Conservation (phyloP, 202 grass and related monocot species). For the Eragrostis tef region DNA sequence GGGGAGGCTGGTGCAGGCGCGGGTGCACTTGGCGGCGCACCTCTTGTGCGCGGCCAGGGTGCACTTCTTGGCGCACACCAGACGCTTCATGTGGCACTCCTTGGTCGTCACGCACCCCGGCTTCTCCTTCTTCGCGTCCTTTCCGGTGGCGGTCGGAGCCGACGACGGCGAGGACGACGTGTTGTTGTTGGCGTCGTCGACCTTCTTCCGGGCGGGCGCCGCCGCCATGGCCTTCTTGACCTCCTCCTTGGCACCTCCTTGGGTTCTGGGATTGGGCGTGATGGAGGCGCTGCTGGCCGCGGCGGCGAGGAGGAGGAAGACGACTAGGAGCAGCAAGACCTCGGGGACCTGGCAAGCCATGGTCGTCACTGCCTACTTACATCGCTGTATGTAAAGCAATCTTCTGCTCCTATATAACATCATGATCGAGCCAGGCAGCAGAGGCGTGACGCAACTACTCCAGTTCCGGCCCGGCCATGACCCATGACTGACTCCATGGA, state of each 20-base stretch:
- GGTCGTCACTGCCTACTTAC: background rate
- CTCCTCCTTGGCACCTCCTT: background rate
- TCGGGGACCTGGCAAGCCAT: conserved; percentile 9
- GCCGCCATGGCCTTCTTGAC: background rate
- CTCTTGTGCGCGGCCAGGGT: conserved; percentile 19
- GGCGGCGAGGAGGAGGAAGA: background rate
- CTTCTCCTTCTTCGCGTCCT: too few species aligned
- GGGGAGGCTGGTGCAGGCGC: conserved; percentile 18
- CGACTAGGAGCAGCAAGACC: background rate
- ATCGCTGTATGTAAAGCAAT: too few species aligned
- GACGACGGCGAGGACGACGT: background rate
- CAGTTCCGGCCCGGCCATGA: background rate
- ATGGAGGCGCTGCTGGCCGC: background rate
- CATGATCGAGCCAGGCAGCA: too few species aligned
- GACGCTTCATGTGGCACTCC: conserved; percentile 42
- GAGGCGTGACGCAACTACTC: conserved; percentile 17
- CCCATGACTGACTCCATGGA: too few species aligned
- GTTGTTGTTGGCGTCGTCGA: background rate
- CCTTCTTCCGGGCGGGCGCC: background rate
- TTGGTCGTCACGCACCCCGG: conserved; percentile 37
- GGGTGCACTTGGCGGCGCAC: conserved; percentile 38
- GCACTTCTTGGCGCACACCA: conserved; percentile 48
- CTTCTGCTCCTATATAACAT: background rate
- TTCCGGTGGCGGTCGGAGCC: background rate
- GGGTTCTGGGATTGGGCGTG: background rate